phyloP scores from a whole-genome alignment of 2,329 filamentous ascomycete species.

The Verticillium klebahnii region DNA sequence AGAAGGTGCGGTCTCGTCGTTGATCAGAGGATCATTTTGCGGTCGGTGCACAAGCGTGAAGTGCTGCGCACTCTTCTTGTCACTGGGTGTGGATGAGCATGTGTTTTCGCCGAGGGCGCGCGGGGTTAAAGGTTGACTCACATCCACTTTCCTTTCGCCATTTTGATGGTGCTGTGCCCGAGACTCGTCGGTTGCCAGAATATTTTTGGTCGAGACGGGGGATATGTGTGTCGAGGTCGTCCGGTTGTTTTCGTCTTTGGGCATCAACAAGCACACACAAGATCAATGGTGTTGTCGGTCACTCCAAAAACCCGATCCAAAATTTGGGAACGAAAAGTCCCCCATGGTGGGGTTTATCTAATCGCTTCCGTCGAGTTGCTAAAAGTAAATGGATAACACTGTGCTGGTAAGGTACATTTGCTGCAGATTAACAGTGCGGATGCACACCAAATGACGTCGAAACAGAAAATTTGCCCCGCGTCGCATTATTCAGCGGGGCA shows the following conservation, averaged over 20 bases:
- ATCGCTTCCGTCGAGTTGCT: conserved; percentile 2
- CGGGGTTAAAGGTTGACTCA: conserved; percentile 19
- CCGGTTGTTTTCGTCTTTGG: not conserved
- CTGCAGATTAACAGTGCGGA: not conserved
- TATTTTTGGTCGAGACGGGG: not conserved
- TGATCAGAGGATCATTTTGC: conserved; percentile 94
- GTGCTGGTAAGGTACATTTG: too few relatives aligned
- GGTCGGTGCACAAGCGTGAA: conserved; percentile 93
- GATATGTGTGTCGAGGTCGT: not conserved
- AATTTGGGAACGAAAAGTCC: conserved; percentile 7
- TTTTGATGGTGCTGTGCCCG: conserved; percentile 40
- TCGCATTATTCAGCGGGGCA: conserved; percentile 16
- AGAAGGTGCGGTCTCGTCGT: conserved; percentile 82
- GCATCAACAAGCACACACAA: not conserved
- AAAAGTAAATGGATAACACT: not conserved
- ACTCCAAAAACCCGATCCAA: not conserved
- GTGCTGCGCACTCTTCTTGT: conserved; percentile 91
- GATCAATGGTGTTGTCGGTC: not conserved
- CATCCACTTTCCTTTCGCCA: conserved; percentile 74
- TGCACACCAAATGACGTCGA: not conserved
- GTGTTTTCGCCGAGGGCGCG: not conserved
- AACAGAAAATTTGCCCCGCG: conserved; percentile 18
- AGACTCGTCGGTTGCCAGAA: not conserved
- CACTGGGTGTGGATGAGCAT: conserved; percentile 25
- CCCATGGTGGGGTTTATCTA: conserved; percentile 7